These are phyloP conservation scores for Kwoniella pini DNA, from an alignment of 768 basidiomycete genomes.

Conservation along the genomic window DNA sequence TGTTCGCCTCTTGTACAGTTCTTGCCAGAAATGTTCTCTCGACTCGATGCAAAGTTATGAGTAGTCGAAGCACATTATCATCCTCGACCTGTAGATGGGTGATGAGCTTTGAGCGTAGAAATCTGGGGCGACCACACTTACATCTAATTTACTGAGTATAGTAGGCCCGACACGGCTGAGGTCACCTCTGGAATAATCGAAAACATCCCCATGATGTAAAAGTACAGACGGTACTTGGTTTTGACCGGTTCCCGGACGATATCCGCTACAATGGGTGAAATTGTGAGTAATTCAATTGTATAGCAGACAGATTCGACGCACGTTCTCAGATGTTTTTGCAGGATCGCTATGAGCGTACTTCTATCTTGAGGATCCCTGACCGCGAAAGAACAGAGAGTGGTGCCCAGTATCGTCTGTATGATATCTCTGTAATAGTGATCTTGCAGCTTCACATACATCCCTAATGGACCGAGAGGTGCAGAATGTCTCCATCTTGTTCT, in stretches of 20 bases:
- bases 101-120: not conserved
- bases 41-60: conserved; percentile 73
- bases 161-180: conserved; percentile 67
- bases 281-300: not conserved
- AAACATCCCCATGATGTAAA: conserved; percentile 67
- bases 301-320: not conserved
- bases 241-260: conserved; percentile 17
- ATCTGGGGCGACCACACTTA: conserved; percentile 51
- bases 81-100: conserved; percentile 52
- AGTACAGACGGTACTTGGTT: conserved; percentile 32
- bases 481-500: conserved; percentile 35
- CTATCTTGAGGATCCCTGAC: conserved; percentile 72
- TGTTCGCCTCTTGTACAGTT: conserved; percentile 67
- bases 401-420: conserved; percentile 66
- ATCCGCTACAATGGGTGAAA: conserved; percentile 11
- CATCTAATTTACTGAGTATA: conserved; percentile 77
- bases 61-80: conserved; percentile 70
- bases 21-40: conserved; percentile 70
- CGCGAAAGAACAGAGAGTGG: conserved; percentile 68
- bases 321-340: conserved; percentile 26
- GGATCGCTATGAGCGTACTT: conserved; percentile 61
- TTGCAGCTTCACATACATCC: conserved; percentile 70
- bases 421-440: conserved; percentile 69
- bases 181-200: conserved; percentile 77
- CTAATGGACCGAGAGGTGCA: conserved; percentile 64